Conservation (phyloP, 768 basidiomycete genomes). For the Agaricus blazei region DNA sequence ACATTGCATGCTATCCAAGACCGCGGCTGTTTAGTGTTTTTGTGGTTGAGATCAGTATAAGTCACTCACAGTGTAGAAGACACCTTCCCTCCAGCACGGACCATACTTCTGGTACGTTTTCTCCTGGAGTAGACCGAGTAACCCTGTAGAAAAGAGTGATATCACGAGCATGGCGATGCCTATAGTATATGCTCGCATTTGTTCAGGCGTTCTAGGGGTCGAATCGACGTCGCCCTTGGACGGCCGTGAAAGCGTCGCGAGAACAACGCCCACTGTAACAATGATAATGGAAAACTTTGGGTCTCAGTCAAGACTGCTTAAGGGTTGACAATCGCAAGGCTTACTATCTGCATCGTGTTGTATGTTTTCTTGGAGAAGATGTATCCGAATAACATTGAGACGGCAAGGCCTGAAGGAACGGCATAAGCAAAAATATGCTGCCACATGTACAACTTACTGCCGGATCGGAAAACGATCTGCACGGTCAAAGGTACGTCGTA, state of each 20-base stretch:
- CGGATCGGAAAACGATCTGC: slow-evolving; percentile 82
- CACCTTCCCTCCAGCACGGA: slow-evolving; percentile 75
- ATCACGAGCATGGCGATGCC: slow-evolving; percentile 68
- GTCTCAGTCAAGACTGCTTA: not conserved
- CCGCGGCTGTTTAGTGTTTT: not conserved
- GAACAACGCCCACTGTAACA: slow-evolving; percentile 65
- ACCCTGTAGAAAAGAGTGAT: slow-evolving; percentile 63
- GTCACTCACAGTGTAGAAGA: slow-evolving; percentile 70
- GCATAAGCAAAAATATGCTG: not conserved
- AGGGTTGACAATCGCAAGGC: slow-evolving; percentile 13
- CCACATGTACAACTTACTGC: slow-evolving; percentile 38
- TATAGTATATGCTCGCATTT: slow-evolving; percentile 43
- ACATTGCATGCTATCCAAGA: slow-evolving; percentile 64
- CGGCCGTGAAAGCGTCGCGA: slow-evolving; percentile 68
- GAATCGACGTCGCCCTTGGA: slow-evolving; percentile 14
- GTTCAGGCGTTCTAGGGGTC: slow-evolving; percentile 22
- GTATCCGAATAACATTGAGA: slow-evolving; percentile 73
- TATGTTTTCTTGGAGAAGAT: slow-evolving; percentile 57
- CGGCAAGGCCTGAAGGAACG: slow-evolving; percentile 50
- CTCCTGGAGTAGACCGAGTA: slow-evolving; percentile 74
- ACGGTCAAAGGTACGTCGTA: slow-evolving; percentile 73
- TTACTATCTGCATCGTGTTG: slow-evolving; percentile 54
- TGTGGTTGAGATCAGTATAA: not conserved
- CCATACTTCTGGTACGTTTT: slow-evolving; percentile 69
- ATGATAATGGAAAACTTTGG: slow-evolving; percentile 56